A percentile compares a stretch with the other conserved stretches of the same genome.
Conservation (phyloP, 345 rosid species). For the Gossypium rotundifolium region DNA sequence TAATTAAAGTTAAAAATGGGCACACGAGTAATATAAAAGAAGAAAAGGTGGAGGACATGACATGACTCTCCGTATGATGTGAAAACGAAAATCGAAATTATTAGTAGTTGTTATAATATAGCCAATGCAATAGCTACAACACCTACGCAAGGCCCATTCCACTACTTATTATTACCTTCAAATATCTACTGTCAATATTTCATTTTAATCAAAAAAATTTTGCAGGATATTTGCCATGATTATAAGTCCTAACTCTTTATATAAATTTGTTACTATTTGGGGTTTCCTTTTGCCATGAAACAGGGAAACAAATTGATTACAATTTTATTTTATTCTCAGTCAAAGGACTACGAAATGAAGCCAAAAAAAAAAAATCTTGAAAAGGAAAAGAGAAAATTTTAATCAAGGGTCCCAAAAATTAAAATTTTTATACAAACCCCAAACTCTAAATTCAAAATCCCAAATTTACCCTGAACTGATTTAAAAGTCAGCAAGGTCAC, state of each 20-base stretch:
- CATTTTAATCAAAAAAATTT: no score
- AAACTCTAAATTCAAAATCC: no score
- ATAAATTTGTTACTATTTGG: neutral
- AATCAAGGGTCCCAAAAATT: neutral
- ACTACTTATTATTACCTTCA: neutral
- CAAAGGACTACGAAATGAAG: neutral
- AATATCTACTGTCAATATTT: no score
- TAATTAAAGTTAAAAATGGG: no score
- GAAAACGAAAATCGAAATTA: neutral
- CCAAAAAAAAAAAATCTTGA: neutral
- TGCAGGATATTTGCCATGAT: neutral
- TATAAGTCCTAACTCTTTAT: neutral
- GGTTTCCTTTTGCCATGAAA: slow-evolving; percentile 1
- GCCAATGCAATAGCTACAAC: neutral
- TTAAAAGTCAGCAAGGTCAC: slow-evolving; percentile 6
- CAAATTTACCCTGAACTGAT: neutral
- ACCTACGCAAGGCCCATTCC: neutral
- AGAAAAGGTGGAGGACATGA: neutral
- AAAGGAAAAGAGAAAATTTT: neutral
- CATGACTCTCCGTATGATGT: neutral
- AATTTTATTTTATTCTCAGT: neutral
- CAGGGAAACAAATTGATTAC: neutral
- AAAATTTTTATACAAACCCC: neutral
- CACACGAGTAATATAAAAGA: neutral
- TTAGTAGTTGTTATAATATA: neutral